Evolutionary conservation across 1,284 basidiomycete species (phyloP).

Genomic region (Thecaphora frezii): DNA sequence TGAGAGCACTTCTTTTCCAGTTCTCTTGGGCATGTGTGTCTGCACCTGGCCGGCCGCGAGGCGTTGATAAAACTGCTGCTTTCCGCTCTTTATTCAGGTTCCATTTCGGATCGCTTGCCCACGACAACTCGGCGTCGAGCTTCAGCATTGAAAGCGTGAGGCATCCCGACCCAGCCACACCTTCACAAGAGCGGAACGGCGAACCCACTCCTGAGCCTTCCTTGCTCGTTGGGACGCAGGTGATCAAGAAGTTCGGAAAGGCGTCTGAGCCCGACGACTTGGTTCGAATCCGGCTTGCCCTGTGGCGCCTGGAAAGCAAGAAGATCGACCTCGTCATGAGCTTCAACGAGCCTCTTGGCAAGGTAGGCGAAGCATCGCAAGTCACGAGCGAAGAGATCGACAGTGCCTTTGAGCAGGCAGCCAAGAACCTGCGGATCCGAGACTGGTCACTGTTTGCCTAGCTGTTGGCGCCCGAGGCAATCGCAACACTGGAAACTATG

Average conservation of each 20-base stretch:
- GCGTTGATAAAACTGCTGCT: too few species aligned
- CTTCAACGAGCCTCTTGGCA: slow-evolving; percentile 42
- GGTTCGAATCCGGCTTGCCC: slow-evolving; percentile 47
- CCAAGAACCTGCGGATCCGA: slow-evolving; percentile 15
- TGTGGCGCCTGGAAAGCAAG: slow-evolving; percentile 50
- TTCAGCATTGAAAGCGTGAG: slow-evolving; percentile 63
- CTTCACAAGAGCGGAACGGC: slow-evolving; percentile 5
- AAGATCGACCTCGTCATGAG: slow-evolving; percentile 54
- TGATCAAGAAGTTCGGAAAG: slow-evolving; percentile 51
- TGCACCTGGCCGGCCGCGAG: background rate
- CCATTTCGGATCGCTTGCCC: slow-evolving; percentile 86
- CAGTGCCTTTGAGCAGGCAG: slow-evolving; percentile 20
- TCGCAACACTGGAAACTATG: too few species aligned
- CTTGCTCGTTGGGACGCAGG: slow-evolving; percentile 42
- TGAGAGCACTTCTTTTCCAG: slow-evolving; percentile 16
- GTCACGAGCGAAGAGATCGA: background rate
- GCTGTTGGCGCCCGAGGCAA: too few species aligned
- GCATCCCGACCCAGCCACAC: background rate
- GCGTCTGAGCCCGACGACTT: slow-evolving; percentile 23
- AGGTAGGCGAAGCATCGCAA: background rate
- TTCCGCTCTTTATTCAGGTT: slow-evolving; percentile 67
- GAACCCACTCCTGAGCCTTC: slow-evolving; percentile 32
- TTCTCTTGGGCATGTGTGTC: background rate
- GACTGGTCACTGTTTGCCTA: slow-evolving; percentile 31
- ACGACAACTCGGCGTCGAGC: slow-evolving; percentile 79